Evolutionary conservation across 1,284 basidiomycete species (phyloP).

Genomic region (Trametes polyzona): DNA sequence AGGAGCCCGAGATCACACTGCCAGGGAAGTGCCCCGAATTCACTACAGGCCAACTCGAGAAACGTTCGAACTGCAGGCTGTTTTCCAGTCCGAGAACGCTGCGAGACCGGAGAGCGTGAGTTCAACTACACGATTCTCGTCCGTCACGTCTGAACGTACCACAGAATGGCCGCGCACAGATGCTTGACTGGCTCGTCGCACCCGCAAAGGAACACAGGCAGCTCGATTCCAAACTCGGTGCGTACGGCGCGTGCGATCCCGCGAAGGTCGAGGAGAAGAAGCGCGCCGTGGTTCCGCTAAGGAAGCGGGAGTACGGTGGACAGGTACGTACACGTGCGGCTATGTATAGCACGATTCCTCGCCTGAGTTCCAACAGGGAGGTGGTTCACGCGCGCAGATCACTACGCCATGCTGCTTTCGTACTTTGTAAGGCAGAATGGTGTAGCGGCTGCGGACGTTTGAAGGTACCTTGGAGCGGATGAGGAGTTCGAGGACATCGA

Average conservation of each 20-base stretch:
- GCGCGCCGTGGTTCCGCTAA: slow-evolving; percentile 68
- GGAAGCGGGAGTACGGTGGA: slow-evolving; percentile 84
- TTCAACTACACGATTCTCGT: slow-evolving; percentile 1
- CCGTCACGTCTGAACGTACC: background rate
- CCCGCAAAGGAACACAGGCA: slow-evolving; percentile 57
- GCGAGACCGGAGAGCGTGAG: slow-evolving; percentile 70
- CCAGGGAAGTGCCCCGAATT: no score
- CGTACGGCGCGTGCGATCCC: slow-evolving; percentile 85
- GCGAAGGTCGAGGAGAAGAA: slow-evolving; percentile 76
- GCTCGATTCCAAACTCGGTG: slow-evolving; percentile 71
- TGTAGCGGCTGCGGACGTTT: slow-evolving; percentile 60
- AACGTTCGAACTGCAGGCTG: slow-evolving; percentile 31
- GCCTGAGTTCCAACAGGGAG: background rate
- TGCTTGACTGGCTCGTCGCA: slow-evolving; percentile 52
- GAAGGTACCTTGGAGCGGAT: slow-evolving; percentile 64
- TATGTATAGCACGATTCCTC: background rate
- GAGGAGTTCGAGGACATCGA: slow-evolving; percentile 76
- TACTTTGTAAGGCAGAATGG: slow-evolving; percentile 67
- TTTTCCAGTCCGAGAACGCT: slow-evolving; percentile 55
- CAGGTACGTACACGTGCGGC: slow-evolving; percentile 63
- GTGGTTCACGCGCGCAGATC: slow-evolving; percentile 28
- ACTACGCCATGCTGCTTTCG: slow-evolving; percentile 53
- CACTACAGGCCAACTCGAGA: no score
- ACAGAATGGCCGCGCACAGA: slow-evolving; percentile 58
- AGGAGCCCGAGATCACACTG: no score